Evolutionary conservation across 176 grass and related monocot species (phyloP).

Genomic region (Oryza meyeriana): DNA sequence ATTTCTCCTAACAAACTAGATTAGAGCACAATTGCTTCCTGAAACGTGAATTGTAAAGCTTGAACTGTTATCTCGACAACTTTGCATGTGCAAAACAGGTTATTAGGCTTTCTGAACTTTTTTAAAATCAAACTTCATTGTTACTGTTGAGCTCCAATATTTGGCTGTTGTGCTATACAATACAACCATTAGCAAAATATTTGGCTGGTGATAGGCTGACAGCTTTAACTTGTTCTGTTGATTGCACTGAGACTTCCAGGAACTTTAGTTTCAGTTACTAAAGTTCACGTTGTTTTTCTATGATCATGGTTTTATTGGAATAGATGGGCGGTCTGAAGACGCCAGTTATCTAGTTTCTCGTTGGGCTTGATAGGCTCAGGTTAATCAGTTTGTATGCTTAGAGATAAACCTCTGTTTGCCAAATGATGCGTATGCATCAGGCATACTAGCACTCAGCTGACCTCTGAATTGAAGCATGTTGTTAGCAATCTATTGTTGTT

Average conservation of each 20-base stretch:
- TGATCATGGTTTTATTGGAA: neutral
- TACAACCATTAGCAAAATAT: neutral
- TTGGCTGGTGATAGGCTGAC: neutral
- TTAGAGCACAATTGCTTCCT: neutral
- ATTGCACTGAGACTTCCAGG: neutral
- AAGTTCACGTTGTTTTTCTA: neutral
- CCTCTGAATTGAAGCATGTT: neutral
- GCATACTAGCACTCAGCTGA: neutral
- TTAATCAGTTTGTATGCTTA: neutral
- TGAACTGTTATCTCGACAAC: neutral
- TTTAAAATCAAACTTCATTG: neutral
- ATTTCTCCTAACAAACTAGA: neutral
- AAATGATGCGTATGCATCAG: neutral
- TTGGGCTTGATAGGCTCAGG: neutral
- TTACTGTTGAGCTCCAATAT: neutral
- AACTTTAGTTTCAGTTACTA: neutral
- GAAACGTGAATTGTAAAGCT: neutral
- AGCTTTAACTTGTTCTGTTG: conserved; percentile 8
- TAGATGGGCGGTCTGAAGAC: neutral
- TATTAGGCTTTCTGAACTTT: neutral
- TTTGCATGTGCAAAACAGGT: neutral
- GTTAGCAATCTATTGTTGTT: neutral
- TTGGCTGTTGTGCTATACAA: neutral
- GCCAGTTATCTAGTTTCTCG: neutral
- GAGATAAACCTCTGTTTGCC: neutral